Evolutionary conservation across 1,139 yeast genomes (phyloP).

Genomic region (Saccharomycopsis hybrid): DNA sequence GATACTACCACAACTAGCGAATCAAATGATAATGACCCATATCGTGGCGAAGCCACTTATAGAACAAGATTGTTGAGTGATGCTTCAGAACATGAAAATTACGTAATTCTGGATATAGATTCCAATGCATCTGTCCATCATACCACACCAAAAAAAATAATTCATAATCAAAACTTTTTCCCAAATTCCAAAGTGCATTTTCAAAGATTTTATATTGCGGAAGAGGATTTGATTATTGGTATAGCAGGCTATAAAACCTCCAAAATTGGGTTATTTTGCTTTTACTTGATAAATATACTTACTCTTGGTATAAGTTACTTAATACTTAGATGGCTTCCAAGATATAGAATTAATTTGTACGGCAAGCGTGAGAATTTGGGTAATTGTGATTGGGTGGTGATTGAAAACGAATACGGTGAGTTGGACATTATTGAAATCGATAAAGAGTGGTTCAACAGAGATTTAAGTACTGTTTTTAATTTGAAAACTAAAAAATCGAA

Average conservation of each 20-base stretch:
- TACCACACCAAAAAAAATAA: neutral
- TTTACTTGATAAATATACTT: slow-evolving; percentile 46
- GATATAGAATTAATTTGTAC: slow-evolving; percentile 57
- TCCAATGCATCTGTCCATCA: slow-evolving; percentile 28
- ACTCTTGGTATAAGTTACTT: slow-evolving; percentile 73
- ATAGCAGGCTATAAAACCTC: slow-evolving; percentile 81
- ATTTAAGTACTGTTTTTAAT: slow-evolving; percentile 62
- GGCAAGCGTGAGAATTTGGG: slow-evolving; percentile 70
- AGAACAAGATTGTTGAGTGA: slow-evolving; percentile 40
- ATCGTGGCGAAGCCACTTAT: slow-evolving; percentile 30
- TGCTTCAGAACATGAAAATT: slow-evolving; percentile 28
- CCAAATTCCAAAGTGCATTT: slow-evolving; percentile 29
- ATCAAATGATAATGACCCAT: neutral
- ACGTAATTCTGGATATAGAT: slow-evolving; percentile 30
- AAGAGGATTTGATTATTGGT: slow-evolving; percentile 89
- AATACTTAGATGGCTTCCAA: slow-evolving; percentile 79
- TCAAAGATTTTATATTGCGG: slow-evolving; percentile 88
- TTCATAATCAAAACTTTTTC: slow-evolving; percentile 6
- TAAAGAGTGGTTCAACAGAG: slow-evolving; percentile 58
- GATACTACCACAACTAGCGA: slow-evolving; percentile 6
- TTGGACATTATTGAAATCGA: slow-evolving; percentile 52
- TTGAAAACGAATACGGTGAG: slow-evolving; percentile 92
- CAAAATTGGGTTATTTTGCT: slow-evolving; percentile 38
- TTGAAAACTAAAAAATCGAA: slow-evolving; percentile 26
- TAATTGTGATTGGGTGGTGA: slow-evolving; percentile 84